Base-by-base conservation (phyloP, 768 basidiomycete genomes). In the Trametes cubensis region DNA sequence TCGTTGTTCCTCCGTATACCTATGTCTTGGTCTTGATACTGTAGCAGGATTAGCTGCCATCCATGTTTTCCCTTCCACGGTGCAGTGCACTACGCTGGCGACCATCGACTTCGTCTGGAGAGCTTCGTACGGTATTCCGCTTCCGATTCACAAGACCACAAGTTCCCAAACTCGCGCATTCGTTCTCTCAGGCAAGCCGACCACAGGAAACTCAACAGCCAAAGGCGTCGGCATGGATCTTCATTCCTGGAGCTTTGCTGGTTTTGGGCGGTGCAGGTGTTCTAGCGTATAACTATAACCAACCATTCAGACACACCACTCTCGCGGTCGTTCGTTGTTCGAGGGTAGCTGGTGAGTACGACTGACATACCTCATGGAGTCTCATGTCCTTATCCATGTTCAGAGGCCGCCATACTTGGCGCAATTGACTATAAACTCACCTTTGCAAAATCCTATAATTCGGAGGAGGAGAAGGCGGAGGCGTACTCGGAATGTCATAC, bases 401-500 rank as follows among this genome's bases (percentile, higher is more conserved):
- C 64, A 88, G 87, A 79, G 69, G 84, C 88, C 45, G 85, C 88
- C 25, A 72, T 89, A 47, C 73, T 81, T 14, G 81, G 87, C 61
- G 86, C 83, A 42, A 78, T 90, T 54, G 88, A 90, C 72, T 89
- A 92, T 77, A 90, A 91, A 76, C 66, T 77, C 62, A 89, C 85
- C 5, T 86, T 90, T 75, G 75, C 81, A 25, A 78, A 76, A 60
- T 71, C 60, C 1, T 89, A 87, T 69, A 67, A 68, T 3, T 81
- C 84, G 1, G 78, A 83, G 40, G 79, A 82, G 15, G 81, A 84
- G 53, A 77, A 76, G 61, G 67, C 76, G 17, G 72, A 79, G 3
- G 88, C 89, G 2, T 81, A 85, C 66, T 91, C 91, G 15, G 77
- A 84, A 34, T 96, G 94, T 73, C 96, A 99, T 77, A 82, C 76